These are phyloP conservation scores for Fusarium stilboides DNA, from an alignment of 2,329 filamentous ascomycete species.

Conservation along the genomic window DNA sequence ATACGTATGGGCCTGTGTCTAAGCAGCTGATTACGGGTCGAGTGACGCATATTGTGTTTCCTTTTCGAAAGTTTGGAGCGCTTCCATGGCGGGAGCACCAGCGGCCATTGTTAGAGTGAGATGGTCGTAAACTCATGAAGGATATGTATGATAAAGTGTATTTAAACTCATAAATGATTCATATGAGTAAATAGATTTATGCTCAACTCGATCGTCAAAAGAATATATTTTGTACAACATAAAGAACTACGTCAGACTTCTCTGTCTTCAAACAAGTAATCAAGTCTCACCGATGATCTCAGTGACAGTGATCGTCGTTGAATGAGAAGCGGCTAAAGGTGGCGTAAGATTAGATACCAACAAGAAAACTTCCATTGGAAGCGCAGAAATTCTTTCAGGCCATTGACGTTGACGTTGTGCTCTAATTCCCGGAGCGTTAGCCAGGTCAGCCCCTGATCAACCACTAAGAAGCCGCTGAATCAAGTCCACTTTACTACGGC, in stretches of 20 bases:
- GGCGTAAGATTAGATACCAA: conserved; percentile 12
- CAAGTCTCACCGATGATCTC: conserved; percentile 4
- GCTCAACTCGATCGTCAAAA: background rate
- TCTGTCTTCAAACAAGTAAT: background rate
- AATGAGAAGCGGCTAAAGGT: background rate
- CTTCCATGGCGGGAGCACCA: conserved; percentile 72
- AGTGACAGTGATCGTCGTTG: conserved; percentile 4
- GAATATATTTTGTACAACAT: background rate
- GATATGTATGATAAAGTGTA: conserved; percentile 2
- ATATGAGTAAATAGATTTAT: background rate
- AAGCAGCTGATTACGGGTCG: conserved; percentile 81
- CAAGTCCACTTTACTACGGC: conserved; percentile 22
- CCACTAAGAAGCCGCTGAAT: conserved; percentile 35
- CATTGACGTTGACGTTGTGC: conserved; percentile 2
- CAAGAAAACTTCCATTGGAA: conserved; percentile 9
- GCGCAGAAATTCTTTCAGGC: conserved; percentile 34
- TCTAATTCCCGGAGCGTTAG: conserved; percentile 7
- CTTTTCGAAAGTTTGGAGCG: conserved; percentile 70
- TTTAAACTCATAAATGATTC: background rate
- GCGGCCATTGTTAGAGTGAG: conserved; percentile 45
- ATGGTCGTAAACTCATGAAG: background rate
- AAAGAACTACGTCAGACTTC: background rate
- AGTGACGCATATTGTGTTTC: conserved; percentile 81
- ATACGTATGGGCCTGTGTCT: conserved; percentile 89
- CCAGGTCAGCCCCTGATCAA: conserved; percentile 19